Base-by-base conservation (phyloP, 805 yeast genomes). In the Naumovozyma castellii region DNA sequence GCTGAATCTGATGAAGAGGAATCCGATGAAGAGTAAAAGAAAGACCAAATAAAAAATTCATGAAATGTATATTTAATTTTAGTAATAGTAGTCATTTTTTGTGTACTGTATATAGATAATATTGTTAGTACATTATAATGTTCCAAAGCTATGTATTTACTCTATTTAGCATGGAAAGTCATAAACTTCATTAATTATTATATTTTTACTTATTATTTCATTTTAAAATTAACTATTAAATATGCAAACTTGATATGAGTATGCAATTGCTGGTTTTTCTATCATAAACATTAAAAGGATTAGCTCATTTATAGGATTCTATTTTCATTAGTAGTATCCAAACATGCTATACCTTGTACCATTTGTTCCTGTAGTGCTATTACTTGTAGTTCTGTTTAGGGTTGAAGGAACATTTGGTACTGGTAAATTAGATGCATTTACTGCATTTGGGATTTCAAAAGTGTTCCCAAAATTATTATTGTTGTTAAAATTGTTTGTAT, bases 1-100 rank as follows among this genome's bases (percentile, higher is more conserved):
- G 97, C 98, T 44, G 96, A 86, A 51, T 81, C 78, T 60, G 90
- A 80, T 48, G 72, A 73, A 48, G 85, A 78, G 48, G 76, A 71
- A 22, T 66, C 66, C 35, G 64, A 56, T 28, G 44, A 43, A 13
- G 41, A 43, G 36, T 37, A 34, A 34, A 33, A 18, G n/a, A 17
- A 33, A 29, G 8, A 29, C 14, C 5, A 29, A 29, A 29, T 29
- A 29, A 12, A 12, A 29, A 29, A 29, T 22, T 22, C 27, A 22
- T 22, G 27, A 22, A 6, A 22, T 22, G 27, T 22, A 22, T 22
- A 22, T 22, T 22, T 22, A 22, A 22, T 22, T 22, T 22, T n/a
- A n/a, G n/a, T n/a, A n/a, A n/a, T n/a, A 22, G 27, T 22, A 22
- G 27, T 22, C 27, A 22, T 22, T 22, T 10, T 22, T 6, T 22